phyloP scores from a whole-genome alignment of 1,284 basidiomycete genomes.

The Ustilago loliicola region DNA sequence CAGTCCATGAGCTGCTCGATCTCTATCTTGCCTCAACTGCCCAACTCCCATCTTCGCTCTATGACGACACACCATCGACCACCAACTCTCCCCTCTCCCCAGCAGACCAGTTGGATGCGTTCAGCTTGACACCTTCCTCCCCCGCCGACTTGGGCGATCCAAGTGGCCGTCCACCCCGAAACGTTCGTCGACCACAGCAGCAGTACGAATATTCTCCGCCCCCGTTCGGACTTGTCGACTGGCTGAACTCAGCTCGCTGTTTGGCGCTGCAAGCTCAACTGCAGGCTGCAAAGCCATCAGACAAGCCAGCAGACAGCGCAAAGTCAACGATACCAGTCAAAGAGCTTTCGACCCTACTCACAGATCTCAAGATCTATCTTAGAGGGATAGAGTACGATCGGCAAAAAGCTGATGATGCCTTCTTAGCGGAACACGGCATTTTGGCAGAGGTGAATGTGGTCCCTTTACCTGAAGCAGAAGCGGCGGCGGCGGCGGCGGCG shows the following conservation, averaged over 20 bases:
- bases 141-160: constrained; percentile 24
- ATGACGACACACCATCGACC: constrained; percentile 29
- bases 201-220: constrained; percentile 55
- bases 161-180: neutral
- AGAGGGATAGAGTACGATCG: constrained; percentile 53
- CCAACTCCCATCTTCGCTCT: constrained; percentile 38
- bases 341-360: constrained; percentile 36
- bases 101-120: constrained; percentile 37
- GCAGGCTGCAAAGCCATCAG: neutral
- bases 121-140: constrained; percentile 31
- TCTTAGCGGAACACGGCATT: constrained; percentile 9
- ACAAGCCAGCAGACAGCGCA: neutral
- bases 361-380: constrained; percentile 56
- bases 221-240: constrained; percentile 49
- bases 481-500: constrained; percentile 1
- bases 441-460: constrained; percentile 22
- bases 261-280: constrained; percentile 21
- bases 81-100: constrained; percentile 48
- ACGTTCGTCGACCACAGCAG: constrained; percentile 25
- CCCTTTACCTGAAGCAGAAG: neutral
- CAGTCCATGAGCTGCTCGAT: constrained; percentile 51
- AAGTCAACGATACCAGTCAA: constrained; percentile 38
- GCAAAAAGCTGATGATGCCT: constrained; percentile 34
- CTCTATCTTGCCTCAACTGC: constrained; percentile 42
- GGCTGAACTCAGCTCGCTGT: constrained; percentile 40